A percentile compares a stretch with the other conserved stretches of the same genome.
Conservation (phyloP, 176 grass and related monocot genomes). For the Rhynchospora pubera region DNA sequence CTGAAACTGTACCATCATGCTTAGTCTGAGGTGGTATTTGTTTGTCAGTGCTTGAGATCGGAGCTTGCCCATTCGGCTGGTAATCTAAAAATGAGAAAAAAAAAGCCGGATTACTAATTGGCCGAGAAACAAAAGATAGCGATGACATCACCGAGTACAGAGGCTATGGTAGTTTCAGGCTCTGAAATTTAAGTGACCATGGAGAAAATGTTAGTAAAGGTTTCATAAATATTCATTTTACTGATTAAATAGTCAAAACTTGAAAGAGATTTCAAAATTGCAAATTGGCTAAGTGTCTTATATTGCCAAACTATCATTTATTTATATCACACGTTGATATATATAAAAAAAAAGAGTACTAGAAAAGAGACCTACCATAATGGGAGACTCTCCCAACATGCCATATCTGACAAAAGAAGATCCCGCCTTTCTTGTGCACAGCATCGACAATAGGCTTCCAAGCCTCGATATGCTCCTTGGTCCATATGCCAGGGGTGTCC, state of each 20-base stretch:
- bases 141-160: not conserved
- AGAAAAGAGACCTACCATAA: conserved; percentile 12
- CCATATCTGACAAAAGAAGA: conserved; percentile 66
- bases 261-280: not conserved
- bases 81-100: conserved; percentile 18
- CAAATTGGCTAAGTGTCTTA: not conserved
- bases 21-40: not conserved
- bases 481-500: conserved; percentile 45
- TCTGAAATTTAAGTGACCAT: too few species aligned
- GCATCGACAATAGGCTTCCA: conserved; percentile 49
- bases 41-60: conserved; percentile 52
- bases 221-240: not conserved
- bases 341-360: not conserved
- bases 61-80: conserved; percentile 39
- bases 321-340: not conserved
- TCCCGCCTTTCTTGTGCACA: conserved; percentile 36
- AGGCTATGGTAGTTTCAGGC: not conserved
- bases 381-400: conserved; percentile 42
- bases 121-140: not conserved
- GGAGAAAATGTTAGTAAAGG: not conserved
- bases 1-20: not conserved
- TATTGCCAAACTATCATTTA: not conserved
- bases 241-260: not conserved
- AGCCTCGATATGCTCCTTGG: conserved; percentile 26
- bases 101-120: not conserved